Evolutionary conservation across 108 stramenopile species (phyloP).

Genomic region (Cyclotella atomus): DNA sequence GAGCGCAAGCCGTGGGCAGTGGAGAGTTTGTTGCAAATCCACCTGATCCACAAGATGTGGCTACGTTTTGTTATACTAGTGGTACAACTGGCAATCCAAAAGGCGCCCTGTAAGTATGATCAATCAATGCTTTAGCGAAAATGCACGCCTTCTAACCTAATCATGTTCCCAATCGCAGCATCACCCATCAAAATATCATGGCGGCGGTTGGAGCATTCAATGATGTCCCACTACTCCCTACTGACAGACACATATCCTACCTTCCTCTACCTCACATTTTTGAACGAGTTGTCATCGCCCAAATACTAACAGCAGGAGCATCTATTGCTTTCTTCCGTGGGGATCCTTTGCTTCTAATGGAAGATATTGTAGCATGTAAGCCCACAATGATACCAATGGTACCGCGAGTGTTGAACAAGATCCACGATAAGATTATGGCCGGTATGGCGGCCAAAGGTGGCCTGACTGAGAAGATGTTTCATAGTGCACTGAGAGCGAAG

Average conservation of each 20-base stretch:
- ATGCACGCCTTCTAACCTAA: background rate
- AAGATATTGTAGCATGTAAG: constrained; percentile 89
- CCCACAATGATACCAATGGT: constrained; percentile 92
- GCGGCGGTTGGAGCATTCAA: constrained; percentile 61
- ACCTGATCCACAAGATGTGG: constrained; percentile 74
- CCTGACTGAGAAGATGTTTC: constrained; percentile 87
- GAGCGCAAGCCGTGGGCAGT: constrained; percentile 72
- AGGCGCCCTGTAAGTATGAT: constrained; percentile 79
- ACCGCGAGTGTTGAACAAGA: constrained; percentile 94
- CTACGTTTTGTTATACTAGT: constrained; percentile 51
- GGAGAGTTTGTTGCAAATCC: constrained; percentile 62
- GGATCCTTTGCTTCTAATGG: constrained; percentile 77
- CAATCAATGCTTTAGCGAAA: too few relatives aligned
- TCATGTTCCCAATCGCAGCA: constrained; percentile 6
- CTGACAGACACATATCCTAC: constrained; percentile 93
- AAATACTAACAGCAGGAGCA: constrained; percentile 70
- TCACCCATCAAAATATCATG: constrained; percentile 89
- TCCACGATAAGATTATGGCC: constrained; percentile 91
- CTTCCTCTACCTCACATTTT: constrained; percentile 97
- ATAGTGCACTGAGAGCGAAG: constrained; percentile 89
- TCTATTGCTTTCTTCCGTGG: constrained; percentile 90
- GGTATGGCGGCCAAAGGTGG: constrained; percentile 91
- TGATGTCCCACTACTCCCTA: constrained; percentile 35
- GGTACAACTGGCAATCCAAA: constrained; percentile 77
- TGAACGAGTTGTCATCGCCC: constrained; percentile 78